These are phyloP conservation scores for Larix sibirica DNA, from an alignment of 83 land plant genomes.

Conservation along the genomic window DNA sequence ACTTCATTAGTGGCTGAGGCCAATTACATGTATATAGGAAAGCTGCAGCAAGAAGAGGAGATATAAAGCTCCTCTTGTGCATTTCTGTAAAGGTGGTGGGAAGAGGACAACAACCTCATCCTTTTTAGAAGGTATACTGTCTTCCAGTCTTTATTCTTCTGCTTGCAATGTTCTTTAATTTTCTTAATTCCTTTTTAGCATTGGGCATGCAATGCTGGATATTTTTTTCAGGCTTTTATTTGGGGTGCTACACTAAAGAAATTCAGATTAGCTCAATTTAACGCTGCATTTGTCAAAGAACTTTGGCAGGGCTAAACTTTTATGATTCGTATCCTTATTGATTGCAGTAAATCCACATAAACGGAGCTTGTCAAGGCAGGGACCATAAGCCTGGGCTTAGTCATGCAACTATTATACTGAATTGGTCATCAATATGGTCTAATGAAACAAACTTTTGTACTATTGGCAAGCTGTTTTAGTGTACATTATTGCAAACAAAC, in stretches of 20 bases:
- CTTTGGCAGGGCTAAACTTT: neutral
- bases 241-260: neutral
- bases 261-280: neutral
- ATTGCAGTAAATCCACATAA: neutral
- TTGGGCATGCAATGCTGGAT: neutral
- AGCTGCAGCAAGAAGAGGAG: neutral
- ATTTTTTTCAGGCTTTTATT: neutral
- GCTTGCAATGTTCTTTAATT: neutral
- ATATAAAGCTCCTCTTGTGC: neutral
- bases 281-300: neutral
- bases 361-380: neutral
- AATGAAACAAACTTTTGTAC: neutral
- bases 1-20: neutral
- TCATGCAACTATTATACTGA: neutral
- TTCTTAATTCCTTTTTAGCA: neutral
- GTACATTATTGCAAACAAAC: neutral
- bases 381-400: neutral
- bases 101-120: neutral
- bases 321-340: neutral
- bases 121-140: neutral
- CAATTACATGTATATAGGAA: neutral
- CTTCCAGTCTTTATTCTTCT: neutral
- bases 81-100: neutral
- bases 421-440: neutral
- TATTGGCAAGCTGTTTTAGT: neutral